Conservation (phyloP, 768 basidiomycete genomes). For the Termitomyces sp. region DNA sequence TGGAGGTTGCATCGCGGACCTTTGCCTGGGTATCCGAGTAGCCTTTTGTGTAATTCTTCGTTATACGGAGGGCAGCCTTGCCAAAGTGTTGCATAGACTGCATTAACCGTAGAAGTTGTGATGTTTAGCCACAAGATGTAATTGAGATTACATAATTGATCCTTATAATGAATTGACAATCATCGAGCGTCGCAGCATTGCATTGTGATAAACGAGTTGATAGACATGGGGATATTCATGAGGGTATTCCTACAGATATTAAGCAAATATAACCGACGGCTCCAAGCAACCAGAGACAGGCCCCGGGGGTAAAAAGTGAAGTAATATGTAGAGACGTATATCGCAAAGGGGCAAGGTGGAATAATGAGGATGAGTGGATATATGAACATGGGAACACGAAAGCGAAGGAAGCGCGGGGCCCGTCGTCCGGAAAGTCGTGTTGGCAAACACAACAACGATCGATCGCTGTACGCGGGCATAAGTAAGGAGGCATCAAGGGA, state of each 20-base stretch:
- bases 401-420: background rate
- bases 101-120: background rate
- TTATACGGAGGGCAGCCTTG: constrained; percentile 80
- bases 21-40: constrained; percentile 96
- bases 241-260: constrained; percentile 19
- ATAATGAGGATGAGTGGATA: constrained; percentile 7
- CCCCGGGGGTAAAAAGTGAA: constrained; percentile 2
- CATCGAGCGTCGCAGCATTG: background rate
- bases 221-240: constrained; percentile 13
- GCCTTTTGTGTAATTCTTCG: constrained; percentile 94
- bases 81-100: constrained; percentile 70
- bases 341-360: constrained; percentile 1
- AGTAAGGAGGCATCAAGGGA: background rate
- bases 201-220: background rate
- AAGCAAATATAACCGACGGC: constrained; percentile 17
- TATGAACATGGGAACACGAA: constrained; percentile 1
- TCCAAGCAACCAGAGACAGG: constrained; percentile 12
- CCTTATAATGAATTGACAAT: background rate
- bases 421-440: background rate
- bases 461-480: background rate
- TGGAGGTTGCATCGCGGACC: constrained; percentile 93
- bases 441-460: background rate
- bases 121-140: background rate
- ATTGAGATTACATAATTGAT: constrained; percentile 2
- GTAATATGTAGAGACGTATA: constrained; percentile 1